Evolutionary conservation across 2,329 filamentous ascomycete species (phyloP).

Genomic region (Penicillium sp.): DNA sequence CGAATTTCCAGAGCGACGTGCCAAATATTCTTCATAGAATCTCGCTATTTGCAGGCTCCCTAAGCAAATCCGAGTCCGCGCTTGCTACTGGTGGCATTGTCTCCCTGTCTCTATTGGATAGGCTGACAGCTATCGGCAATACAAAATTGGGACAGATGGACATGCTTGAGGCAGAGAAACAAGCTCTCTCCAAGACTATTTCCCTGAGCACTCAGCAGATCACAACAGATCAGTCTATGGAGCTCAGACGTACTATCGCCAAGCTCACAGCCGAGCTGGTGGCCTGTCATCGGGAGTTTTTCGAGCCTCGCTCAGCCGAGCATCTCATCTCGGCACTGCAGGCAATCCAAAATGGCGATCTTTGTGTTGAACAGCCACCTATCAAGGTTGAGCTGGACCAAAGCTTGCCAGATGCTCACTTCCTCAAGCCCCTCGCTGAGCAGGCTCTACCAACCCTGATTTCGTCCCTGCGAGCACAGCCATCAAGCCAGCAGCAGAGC

Average conservation of each 20-base stretch:
- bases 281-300: slow-evolving; percentile 34
- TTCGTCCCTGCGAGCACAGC: slow-evolving; percentile 20
- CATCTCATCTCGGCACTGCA: slow-evolving; percentile 24
- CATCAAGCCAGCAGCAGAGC: slow-evolving; percentile 17
- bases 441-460: slow-evolving; percentile 31
- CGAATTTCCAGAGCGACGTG: slow-evolving; percentile 32
- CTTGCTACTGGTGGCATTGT: slow-evolving; percentile 51
- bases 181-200: slow-evolving; percentile 58
- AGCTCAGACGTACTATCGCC: slow-evolving; percentile 51
- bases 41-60: slow-evolving; percentile 37
- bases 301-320: slow-evolving; percentile 30
- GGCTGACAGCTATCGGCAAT: slow-evolving; percentile 51
- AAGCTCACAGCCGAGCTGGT: slow-evolving; percentile 35
- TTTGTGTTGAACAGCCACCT: slow-evolving; percentile 10
- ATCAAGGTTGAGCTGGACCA: slow-evolving; percentile 20
- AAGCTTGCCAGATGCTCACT: slow-evolving; percentile 28
- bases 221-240: slow-evolving; percentile 49
- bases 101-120: slow-evolving; percentile 55
- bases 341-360: slow-evolving; percentile 24
- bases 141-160: slow-evolving; percentile 61
- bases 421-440: slow-evolving; percentile 37
- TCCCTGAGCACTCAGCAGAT: slow-evolving; percentile 52
- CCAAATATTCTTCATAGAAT: slow-evolving; percentile 38
- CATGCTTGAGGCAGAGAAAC: slow-evolving; percentile 64
- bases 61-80: slow-evolving; percentile 29